Base-by-base conservation (phyloP, 306 rosid species). In the Begonia masoniana region DNA sequence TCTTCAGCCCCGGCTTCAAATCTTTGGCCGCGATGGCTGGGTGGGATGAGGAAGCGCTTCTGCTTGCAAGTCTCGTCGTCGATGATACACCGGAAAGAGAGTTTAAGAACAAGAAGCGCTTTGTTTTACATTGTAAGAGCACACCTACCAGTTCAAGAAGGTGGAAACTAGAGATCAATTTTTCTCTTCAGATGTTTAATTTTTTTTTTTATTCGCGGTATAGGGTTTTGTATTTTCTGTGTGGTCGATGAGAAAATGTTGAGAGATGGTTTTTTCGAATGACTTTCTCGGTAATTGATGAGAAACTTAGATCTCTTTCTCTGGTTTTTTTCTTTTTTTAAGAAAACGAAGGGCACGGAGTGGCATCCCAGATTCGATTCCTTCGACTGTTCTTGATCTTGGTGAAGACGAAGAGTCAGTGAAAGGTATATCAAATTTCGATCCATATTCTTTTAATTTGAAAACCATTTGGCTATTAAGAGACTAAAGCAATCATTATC, bases 1-100 rank as follows among this genome's bases (percentile, higher is more conserved):
- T 83, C 4, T 54, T 92, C 51, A 86, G 87, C 65, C 95, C 99
- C 9, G 65, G 88, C 63, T 86, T 92, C 81, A 92, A 79, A 72
- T 83, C 96, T 4, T 86, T 66, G 12, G 95, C 95, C 6, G 93
- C 99, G 59, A 70, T 79, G 87, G 99, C 99, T 14, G 99, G 96
- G 47, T 92, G 96, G 99, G 99, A 86, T 39, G 96, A 92, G 72
- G 96, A 92, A 64, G 64, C 92, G 0, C 73, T 92, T 19, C 62
- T 92, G 7, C 19, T 68, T 2, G 99, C 99, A 0, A 78, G 71
- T 61, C 83, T 83, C 17, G 55, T 92, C 39, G 85, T 92, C 15
- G 96, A 92, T 15, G 96, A 86, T 62, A 86, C 99, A 1, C 95
- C 95, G 0, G 96, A 79, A 0, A 65, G 96, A 71, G 71, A 76